phyloP scores from a whole-genome alignment of 2,329 filamentous ascomycete genomes.

The Diaporthe eres region DNA sequence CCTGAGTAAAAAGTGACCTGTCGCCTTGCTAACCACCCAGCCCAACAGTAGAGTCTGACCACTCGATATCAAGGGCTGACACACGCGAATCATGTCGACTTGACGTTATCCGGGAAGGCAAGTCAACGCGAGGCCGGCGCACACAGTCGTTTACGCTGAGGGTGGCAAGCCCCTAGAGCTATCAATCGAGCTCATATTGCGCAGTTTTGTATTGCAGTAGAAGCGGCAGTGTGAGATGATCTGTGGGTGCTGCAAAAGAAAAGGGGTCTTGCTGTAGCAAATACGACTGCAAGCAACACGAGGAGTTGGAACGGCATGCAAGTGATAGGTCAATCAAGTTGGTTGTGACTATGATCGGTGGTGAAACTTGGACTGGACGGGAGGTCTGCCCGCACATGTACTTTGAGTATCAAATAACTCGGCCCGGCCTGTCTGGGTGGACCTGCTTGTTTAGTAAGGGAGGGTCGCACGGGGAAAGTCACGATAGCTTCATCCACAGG shows the following conservation, averaged over 20 bases:
- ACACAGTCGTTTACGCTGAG: not conserved
- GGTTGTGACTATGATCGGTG: not conserved
- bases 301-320: not conserved
- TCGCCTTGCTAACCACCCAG: conserved; percentile 1
- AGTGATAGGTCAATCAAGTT: not conserved
- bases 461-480: conserved; percentile 14
- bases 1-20: conserved; percentile 5
- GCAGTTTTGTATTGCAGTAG: not conserved
- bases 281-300: conserved; percentile 1
- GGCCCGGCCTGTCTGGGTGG: not conserved
- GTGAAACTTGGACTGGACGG: conserved; percentile 13
- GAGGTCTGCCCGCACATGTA: not conserved
- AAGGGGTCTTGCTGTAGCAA: not conserved
- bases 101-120: conserved; percentile 1
- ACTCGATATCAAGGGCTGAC: conserved; percentile 10
- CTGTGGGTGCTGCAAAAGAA: not conserved
- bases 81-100: not conserved
- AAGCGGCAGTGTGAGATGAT: not conserved
- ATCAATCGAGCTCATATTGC: not conserved
- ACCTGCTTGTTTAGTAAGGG: conserved; percentile 18
- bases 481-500: conserved; percentile 39
- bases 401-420: not conserved
- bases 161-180: not conserved
- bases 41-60: not conserved
- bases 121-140: conserved; percentile 21